phyloP scores from a whole-genome alignment of 768 basidiomycete species.

The Suillus bovinus region DNA sequence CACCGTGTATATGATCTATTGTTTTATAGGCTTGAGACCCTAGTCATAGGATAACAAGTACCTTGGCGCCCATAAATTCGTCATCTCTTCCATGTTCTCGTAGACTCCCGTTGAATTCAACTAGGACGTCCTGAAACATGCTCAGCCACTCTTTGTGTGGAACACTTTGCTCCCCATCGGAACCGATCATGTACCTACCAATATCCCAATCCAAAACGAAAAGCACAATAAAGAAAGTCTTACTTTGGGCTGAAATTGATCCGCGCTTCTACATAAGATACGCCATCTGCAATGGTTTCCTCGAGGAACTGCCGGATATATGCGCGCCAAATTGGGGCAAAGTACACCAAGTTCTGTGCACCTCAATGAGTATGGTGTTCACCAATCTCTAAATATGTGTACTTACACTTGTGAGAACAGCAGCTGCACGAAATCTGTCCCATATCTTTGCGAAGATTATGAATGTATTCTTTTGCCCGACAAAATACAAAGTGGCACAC shows the following conservation, averaged over 20 bases:
- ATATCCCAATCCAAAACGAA: neutral
- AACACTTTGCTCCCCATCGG: conserved; percentile 56
- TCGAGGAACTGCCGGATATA: conserved; percentile 66
- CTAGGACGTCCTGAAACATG: conserved; percentile 51
- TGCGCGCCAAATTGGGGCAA: conserved; percentile 55
- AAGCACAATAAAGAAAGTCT: conserved; percentile 14
- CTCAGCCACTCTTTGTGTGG: conserved; percentile 60
- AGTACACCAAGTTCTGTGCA: conserved; percentile 41
- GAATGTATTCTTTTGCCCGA: neutral
- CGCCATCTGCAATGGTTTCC: conserved; percentile 66
- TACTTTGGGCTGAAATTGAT: conserved; percentile 65
- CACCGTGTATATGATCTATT: conserved; percentile 71
- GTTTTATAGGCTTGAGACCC: neutral
- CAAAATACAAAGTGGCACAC: conserved; percentile 30
- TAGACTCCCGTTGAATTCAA: conserved; percentile 55
- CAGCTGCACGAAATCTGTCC: conserved; percentile 66
- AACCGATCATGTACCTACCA: conserved; percentile 54
- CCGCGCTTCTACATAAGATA: conserved; percentile 69
- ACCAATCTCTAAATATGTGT: neutral
- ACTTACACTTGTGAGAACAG: conserved; percentile 47
- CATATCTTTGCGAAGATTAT: conserved; percentile 54
- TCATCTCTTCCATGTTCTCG: conserved; percentile 51
- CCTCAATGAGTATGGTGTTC: neutral
- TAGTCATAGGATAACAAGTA: neutral
- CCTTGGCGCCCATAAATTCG: conserved; percentile 68